Percentiles rank a stretch among this genome's conserved stretches.
phyloP scores from a whole-genome alignment of 192 early-diverging fungal genomes.

The Coemansia sp. region DNA sequence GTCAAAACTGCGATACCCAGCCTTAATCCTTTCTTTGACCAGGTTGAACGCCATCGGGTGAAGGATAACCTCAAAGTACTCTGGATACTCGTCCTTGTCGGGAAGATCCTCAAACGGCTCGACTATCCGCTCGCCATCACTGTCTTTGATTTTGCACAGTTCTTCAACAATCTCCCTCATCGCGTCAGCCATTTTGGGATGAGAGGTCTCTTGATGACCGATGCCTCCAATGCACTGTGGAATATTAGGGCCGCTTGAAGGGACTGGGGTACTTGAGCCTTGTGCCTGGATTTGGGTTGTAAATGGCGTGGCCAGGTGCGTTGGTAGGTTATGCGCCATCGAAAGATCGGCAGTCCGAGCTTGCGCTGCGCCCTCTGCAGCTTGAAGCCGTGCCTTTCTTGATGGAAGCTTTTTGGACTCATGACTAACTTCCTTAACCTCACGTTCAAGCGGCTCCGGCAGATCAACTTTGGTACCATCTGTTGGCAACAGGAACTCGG shows the following conservation, averaged over 20 bases:
- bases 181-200: conserved; percentile 40
- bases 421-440: background rate
- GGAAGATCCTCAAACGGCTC: conserved; percentile 82
- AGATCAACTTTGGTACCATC: conserved; percentile 51
- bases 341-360: background rate
- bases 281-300: conserved; percentile 4
- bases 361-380: background rate
- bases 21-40: conserved; percentile 62
- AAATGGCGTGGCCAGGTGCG: background rate
- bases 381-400: conserved; percentile 14
- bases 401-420: conserved; percentile 24
- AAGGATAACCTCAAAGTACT: conserved; percentile 85
- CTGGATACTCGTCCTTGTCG: conserved; percentile 75
- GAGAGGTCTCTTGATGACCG: conserved; percentile 40
- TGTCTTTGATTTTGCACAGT: conserved; percentile 30
- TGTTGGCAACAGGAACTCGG: conserved; percentile 47
- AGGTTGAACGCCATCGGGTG: conserved; percentile 69
- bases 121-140: conserved; percentile 61
- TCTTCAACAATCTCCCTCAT: conserved; percentile 45
- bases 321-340: background rate
- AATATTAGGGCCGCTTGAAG: conserved; percentile 17
- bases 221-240: conserved; percentile 55
- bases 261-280: background rate
- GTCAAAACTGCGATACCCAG: conserved; percentile 65
- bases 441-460: conserved; percentile 26